Evolutionary conservation across 129 eudicot species (phyloP).

Genomic region (Oenanthe sinensis): DNA sequence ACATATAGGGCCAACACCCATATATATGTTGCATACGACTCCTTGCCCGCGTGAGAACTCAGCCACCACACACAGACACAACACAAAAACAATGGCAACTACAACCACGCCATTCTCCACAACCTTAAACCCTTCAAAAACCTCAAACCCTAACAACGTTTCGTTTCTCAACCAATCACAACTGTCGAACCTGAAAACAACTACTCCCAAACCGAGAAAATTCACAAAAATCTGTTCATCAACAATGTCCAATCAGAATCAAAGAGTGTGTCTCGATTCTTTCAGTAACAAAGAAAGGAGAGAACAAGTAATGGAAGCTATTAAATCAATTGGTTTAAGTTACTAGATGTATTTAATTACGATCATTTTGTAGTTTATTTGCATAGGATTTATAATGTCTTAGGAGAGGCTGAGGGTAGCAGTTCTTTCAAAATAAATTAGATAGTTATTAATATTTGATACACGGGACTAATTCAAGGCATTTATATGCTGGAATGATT

Average conservation of each 20-base stretch:
- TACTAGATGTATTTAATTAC: too few relatives aligned
- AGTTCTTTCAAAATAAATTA: too few relatives aligned
- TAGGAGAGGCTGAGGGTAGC: neutral
- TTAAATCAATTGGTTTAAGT: conserved; percentile 21
- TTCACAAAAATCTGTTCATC: conserved; percentile 20
- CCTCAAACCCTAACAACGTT: conserved; percentile 17
- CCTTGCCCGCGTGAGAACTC: neutral
- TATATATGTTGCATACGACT: too few relatives aligned
- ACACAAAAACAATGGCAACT: neutral
- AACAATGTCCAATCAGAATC: conserved; percentile 36
- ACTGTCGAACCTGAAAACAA: conserved; percentile 10
- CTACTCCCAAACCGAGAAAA: conserved; percentile 8
- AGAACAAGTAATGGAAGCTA: conserved; percentile 47
- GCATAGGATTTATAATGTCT: too few relatives aligned
- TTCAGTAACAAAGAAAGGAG: conserved; percentile 38
- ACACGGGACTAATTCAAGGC: too few relatives aligned
- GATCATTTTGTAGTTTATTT: too few relatives aligned
- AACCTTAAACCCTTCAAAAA: conserved; percentile 53
- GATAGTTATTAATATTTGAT: too few relatives aligned
- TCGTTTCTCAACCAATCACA: conserved; percentile 15
- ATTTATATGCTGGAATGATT: too few relatives aligned
- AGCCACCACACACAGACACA: neutral
- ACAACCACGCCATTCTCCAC: neutral
- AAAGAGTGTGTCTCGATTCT: conserved; percentile 23
- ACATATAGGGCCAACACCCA: too few relatives aligned